phyloP scores from a whole-genome alignment of 2,329 filamentous ascomycete genomes.

The Chrysosporium keratinophilum region DNA sequence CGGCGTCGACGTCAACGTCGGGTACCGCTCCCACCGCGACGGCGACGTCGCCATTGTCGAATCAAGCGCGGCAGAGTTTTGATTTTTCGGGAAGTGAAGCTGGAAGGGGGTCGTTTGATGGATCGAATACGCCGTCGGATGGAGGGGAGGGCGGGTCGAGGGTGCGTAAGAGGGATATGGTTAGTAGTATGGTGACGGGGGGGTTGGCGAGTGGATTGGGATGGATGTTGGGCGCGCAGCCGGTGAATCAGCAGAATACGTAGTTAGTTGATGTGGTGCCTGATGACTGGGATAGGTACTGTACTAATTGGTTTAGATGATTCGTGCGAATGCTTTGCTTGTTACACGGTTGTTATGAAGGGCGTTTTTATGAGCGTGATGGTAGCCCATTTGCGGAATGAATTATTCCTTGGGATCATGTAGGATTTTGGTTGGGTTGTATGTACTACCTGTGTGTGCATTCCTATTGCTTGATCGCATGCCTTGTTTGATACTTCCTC shows the following conservation, averaged over 20 bases:
- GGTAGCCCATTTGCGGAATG: neutral
- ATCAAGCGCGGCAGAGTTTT: neutral
- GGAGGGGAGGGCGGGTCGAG: neutral
- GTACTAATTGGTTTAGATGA: too few species aligned
- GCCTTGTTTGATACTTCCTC: too few species aligned
- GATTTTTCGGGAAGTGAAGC: neutral
- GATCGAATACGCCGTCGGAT: conserved; percentile 23
- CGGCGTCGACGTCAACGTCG: conserved; percentile 14
- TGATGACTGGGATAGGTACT: too few species aligned
- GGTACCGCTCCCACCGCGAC: conserved; percentile 11
- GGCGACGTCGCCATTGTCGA: neutral
- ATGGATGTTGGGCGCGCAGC: conserved; percentile 51
- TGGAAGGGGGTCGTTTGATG: conserved; percentile 3
- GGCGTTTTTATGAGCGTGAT: too few species aligned
- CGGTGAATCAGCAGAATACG: conserved; percentile 26
- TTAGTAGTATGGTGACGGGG: conserved; percentile 54
- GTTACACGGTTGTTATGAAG: too few species aligned
- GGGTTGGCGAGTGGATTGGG: conserved; percentile 53
- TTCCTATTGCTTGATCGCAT: neutral
- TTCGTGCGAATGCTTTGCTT: too few species aligned
- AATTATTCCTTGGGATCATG: neutral
- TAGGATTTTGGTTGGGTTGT: neutral
- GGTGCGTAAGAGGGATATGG: conserved; percentile 44
- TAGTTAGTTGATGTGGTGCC: too few species aligned
- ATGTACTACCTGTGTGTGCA: neutral